These are phyloP conservation scores for Cryphonectria japonica DNA, from an alignment of 2,329 filamentous ascomycete species.

Conservation along the genomic window DNA sequence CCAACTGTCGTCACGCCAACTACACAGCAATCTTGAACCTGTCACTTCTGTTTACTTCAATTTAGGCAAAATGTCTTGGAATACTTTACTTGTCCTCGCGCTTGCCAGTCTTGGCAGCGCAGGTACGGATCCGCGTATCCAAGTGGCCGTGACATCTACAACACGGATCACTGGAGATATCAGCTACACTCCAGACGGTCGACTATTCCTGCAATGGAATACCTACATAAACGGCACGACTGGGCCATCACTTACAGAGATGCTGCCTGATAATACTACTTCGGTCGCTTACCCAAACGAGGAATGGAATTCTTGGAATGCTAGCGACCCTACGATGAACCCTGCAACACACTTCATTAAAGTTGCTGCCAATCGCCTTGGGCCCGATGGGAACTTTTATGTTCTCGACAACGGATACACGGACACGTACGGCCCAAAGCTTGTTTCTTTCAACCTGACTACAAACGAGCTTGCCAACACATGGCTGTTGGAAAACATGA, in stretches of 20 bases:
- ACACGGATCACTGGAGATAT: conserved; percentile 7
- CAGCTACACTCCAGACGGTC: conserved; percentile 21
- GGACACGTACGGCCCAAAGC: conserved; percentile 19
- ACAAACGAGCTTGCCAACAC: conserved; percentile 7
- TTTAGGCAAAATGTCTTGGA: too few species aligned
- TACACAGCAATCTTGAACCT: too few species aligned
- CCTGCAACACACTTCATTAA: conserved; percentile 3
- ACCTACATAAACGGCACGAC: conserved; percentile 6
- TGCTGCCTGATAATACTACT: not conserved
- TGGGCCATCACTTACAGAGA: too few species aligned
- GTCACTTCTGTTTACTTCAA: too few species aligned
- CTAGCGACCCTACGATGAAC: conserved; percentile 8
- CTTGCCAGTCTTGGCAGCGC: too few species aligned
- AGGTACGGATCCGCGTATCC: not conserved
- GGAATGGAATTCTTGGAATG: conserved; percentile 17
- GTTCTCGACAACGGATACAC: conserved; percentile 19
- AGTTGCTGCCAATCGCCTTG: conserved; percentile 17
- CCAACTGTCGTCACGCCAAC: too few species aligned
- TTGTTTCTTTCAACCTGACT: conserved; percentile 15
- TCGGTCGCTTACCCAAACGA: conserved; percentile 16
- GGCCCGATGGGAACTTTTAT: conserved; percentile 10
- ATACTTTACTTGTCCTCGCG: too few species aligned
- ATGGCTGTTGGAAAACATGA: conserved; percentile 17
- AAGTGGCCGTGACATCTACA: not conserved
- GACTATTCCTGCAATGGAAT: conserved; percentile 21